Evolutionary conservation across 2,329 filamentous ascomycete species (phyloP).

Genomic region (Neonectria faginata): DNA sequence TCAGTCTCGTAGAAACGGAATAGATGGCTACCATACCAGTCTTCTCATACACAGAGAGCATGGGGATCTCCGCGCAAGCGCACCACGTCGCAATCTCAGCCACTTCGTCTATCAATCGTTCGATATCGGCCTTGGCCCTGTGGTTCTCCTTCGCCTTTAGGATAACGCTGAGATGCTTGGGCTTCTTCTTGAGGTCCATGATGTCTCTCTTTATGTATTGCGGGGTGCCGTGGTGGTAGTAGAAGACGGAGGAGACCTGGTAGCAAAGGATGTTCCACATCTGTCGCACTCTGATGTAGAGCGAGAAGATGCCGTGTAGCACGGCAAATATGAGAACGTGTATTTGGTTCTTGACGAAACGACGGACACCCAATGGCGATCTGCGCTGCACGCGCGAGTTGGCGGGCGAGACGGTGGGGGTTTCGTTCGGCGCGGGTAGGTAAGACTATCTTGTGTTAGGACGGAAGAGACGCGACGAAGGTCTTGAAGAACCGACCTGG

Average conservation of each 20-base stretch:
- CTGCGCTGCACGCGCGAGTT: slow-evolving; percentile 44
- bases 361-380: slow-evolving; percentile 67
- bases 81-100: slow-evolving; percentile 95
- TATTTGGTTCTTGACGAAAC: slow-evolving; percentile 71
- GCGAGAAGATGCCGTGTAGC: slow-evolving; percentile 84
- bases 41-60: slow-evolving; percentile 91
- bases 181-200: slow-evolving; percentile 76
- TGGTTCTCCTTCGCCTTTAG: slow-evolving; percentile 79
- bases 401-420: slow-evolving; percentile 40
- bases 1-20: background rate
- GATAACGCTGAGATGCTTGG: slow-evolving; percentile 89
- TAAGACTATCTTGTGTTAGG: slow-evolving; percentile 46
- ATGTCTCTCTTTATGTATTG: slow-evolving; percentile 93
- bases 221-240: slow-evolving; percentile 96
- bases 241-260: slow-evolving; percentile 82
- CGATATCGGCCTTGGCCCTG: slow-evolving; percentile 78
- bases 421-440: slow-evolving; percentile 51
- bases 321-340: slow-evolving; percentile 75
- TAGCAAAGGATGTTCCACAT: slow-evolving; percentile 83
- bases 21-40: slow-evolving; percentile 70
- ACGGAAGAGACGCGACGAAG: background rate
- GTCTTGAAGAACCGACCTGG: slow-evolving; percentile 43
- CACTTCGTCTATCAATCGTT: slow-evolving; percentile 88
- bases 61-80: slow-evolving; percentile 86
- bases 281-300: slow-evolving; percentile 86